Evolutionary conservation across 2,329 filamentous ascomycete species (phyloP).

Genomic region (Microsporum ferrugineum): DNA sequence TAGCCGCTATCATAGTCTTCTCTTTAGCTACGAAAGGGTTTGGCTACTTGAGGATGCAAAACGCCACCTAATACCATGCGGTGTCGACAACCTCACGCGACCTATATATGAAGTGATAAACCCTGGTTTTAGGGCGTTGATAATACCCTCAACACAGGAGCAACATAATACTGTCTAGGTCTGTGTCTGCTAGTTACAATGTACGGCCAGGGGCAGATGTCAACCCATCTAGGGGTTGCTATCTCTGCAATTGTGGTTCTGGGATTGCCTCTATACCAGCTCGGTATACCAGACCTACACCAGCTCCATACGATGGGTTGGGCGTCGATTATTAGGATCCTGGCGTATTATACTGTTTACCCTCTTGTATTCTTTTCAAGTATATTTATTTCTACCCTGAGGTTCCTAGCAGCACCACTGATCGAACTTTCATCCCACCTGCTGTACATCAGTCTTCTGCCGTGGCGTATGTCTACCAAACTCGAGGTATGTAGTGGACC

Average conservation of each 20-base stretch:
- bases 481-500: constrained; percentile 41
- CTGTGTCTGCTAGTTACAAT: background rate
- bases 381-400: constrained; percentile 28
- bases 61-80: too few relatives aligned
- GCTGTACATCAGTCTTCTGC: constrained; percentile 35
- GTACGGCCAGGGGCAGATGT: background rate
- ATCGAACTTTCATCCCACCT: constrained; percentile 37
- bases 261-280: background rate
- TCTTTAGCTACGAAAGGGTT: too few relatives aligned
- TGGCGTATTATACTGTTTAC: constrained; percentile 29
- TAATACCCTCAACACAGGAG: background rate
- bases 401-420: constrained; percentile 37
- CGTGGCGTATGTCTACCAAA: constrained; percentile 40
- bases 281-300: background rate
- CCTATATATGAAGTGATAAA: too few relatives aligned
- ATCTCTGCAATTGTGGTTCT: background rate
- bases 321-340: constrained; percentile 18
- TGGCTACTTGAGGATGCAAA: too few relatives aligned
- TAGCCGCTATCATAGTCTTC: too few relatives aligned
- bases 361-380: constrained; percentile 31
- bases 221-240: background rate
- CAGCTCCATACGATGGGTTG: constrained; percentile 1
- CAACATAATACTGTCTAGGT: background rate
- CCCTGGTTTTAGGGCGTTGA: background rate
- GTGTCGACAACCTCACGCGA: too few relatives aligned